Base-by-base conservation (phyloP, 495 filamentous ascomycete species). In the Neurospora sp. region DNA sequence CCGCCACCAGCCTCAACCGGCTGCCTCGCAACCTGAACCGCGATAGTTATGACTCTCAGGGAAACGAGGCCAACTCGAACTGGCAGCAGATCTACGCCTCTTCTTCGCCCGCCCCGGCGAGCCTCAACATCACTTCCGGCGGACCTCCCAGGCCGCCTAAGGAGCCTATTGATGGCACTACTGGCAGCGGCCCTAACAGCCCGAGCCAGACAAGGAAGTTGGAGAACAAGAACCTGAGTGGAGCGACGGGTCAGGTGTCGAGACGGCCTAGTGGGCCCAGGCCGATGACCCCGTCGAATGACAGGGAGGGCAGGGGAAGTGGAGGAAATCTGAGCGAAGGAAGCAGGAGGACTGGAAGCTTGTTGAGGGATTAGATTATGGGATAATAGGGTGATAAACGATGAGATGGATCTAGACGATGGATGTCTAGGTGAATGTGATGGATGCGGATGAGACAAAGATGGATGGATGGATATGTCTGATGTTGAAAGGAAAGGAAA, bases 91-190 rank as follows among this genome's bases (percentile, higher is more conserved):
- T 66, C 54, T 66, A 66, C 54, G 54, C 12, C 23, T 80, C 79
- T 23, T 79, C 78, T 69, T 81, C 81, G 31, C 84, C 79, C 9
- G 83, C 80, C 12, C 39, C 75, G 2, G 73, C 62, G 5, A 78
- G 76, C 72, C 71, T 77, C 20, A 74, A 72, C 6, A 76, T 73
- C 42, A 79, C 81, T 0, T 73, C 79, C 18, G 77, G 76, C 3
- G 81, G 76, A 46, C 86, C 85, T 11, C 83, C 83, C 0, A 84
- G 86, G 3, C 87, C 86, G 70, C 87, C 86, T 40, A 89, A 89
- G 79, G 86, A 88, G 76, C 83, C 85, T 0, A 69, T 81, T 4
- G 81, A 85, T 42, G 73, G 78, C 76, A 72, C 39, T 4, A 71
- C 76, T 16, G 42, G 74, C 71, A 75, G 75, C 4, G 59, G 40